Evolutionary conservation across 805 yeast species (phyloP).

Genomic region (Yarrowia phangngaensis): DNA sequence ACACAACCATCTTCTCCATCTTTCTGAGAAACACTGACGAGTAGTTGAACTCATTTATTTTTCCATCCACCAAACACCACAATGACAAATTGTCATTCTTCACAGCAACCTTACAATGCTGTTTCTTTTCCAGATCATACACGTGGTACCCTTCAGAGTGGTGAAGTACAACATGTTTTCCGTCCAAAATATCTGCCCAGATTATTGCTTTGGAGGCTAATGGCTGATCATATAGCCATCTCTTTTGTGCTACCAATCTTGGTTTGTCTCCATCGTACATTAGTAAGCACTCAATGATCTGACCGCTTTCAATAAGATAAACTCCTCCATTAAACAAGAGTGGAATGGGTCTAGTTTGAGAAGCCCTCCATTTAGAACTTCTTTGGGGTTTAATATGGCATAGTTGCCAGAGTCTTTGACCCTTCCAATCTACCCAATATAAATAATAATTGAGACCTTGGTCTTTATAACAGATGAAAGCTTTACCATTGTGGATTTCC

Average conservation of each 20-base stretch:
- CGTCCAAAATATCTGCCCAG: conserved; percentile 11
- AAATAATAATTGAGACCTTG: background rate
- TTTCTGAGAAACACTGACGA: background rate
- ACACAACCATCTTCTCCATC: background rate
- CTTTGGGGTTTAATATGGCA: background rate
- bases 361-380: conserved; percentile 1
- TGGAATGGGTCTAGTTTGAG: conserved; percentile 15
- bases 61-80: conserved; percentile 14
- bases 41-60: conserved; percentile 5
- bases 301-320: conserved; percentile 8
- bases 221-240: conserved; percentile 3
- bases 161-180: conserved; percentile 8
- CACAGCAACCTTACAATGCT: background rate
- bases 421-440: conserved; percentile 9
- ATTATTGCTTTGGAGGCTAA: conserved; percentile 9
- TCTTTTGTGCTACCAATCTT: background rate
- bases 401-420: conserved; percentile 1
- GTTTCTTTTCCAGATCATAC: conserved; percentile 1
- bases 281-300: background rate
- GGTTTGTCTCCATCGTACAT: background rate
- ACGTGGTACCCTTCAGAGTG: conserved; percentile 8
- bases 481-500: conserved; percentile 6
- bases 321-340: conserved; percentile 15
- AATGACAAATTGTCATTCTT: background rate
- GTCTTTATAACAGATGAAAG: conserved; percentile 3